phyloP scores from a whole-genome alignment of 2,329 filamentous ascomycete genomes.

The Ophiocordyceps polyrhachis-furcata region DNA sequence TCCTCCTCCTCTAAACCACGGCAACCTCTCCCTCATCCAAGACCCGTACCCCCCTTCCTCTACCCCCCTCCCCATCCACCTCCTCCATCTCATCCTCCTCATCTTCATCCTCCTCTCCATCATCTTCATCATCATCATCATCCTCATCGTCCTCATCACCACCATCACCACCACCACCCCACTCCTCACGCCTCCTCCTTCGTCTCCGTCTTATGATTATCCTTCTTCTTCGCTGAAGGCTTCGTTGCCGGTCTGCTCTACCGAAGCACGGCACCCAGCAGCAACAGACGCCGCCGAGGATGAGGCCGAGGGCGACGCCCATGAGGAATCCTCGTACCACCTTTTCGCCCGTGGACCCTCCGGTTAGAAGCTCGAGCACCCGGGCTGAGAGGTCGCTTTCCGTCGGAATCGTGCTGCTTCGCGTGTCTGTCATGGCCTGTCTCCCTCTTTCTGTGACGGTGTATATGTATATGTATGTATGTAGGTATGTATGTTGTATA shows the following conservation, averaged over 20 bases:
- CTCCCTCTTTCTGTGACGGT: neutral
- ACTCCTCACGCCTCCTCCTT: too few species aligned
- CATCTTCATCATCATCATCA: neutral
- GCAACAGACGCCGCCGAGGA: conserved; percentile 14
- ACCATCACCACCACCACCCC: too few species aligned
- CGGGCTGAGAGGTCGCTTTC: conserved; percentile 10
- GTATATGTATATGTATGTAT: neutral
- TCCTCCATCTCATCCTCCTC: neutral
- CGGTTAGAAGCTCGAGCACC: conserved; percentile 11
- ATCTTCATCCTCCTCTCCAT: neutral
- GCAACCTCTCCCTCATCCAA: neutral
- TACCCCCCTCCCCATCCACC: neutral
- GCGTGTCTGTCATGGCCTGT: neutral
- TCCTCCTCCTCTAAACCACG: neutral
- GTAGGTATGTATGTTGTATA: too few species aligned
- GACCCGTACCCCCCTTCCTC: neutral
- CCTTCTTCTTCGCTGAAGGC: too few species aligned
- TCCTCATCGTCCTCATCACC: too few species aligned
- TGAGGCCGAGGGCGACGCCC: conserved; percentile 13
- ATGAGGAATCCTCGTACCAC: conserved; percentile 16
- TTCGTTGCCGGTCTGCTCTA: neutral
- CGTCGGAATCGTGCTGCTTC: conserved; percentile 2
- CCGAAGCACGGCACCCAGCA: conserved; percentile 16
- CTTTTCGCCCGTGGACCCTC: conserved; percentile 13
- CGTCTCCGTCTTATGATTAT: too few species aligned